Base-by-base conservation (phyloP, 148 eudicot genomes). In the Cornus florida region DNA sequence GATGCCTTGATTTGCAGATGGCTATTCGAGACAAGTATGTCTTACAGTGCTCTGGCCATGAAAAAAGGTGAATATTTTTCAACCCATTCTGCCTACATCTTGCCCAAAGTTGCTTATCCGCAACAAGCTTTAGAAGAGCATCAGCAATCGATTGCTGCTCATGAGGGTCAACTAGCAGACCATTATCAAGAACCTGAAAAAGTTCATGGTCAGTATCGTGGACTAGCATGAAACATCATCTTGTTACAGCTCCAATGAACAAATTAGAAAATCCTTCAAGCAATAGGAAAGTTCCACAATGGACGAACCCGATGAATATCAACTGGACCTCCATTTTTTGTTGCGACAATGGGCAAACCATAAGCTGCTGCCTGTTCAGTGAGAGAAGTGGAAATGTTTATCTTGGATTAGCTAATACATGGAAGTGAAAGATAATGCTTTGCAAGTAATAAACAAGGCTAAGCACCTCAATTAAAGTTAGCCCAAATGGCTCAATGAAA, bases 261-360 rank as follows among this genome's bases (percentile, higher is more conserved):
- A 43, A 43, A 43, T 43, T 7, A 32, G 28, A 10, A 64, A 46
- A 10, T 62, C 22, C 48, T 33, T 31, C 33, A 22, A 59, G 53
- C 32, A 77, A 46, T 14, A 28, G 41, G 65, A 24, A 13, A 28
- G 32, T 16, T 70, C 28, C 16, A 0, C 69, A 67, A 57, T 67
- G 11, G 56, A 69, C 65, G 67, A 91, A 94, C 99, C 90, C 93
- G 82, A 56, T 90, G 97, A 77, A 97, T 94, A 76, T 97, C 99
- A 72, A 97, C 99, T 79, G 99, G 99, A 69, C 99, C 99, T 77
- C 99, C 99, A 84, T 97, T 97, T 83, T 88, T 92, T 0, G 98
- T 97, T 66, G 99, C 98, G 22, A 94, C 99, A 83, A 94, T 94
- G 4, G 99, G 99, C 77, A 97, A 77, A 71, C 99, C 98, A 89